Evolutionary conservation across 2,329 filamentous ascomycete genomes (phyloP), one percentile per base, ranked within the genome.

Genomic region (Cercospora zeae-maydis): DNA sequence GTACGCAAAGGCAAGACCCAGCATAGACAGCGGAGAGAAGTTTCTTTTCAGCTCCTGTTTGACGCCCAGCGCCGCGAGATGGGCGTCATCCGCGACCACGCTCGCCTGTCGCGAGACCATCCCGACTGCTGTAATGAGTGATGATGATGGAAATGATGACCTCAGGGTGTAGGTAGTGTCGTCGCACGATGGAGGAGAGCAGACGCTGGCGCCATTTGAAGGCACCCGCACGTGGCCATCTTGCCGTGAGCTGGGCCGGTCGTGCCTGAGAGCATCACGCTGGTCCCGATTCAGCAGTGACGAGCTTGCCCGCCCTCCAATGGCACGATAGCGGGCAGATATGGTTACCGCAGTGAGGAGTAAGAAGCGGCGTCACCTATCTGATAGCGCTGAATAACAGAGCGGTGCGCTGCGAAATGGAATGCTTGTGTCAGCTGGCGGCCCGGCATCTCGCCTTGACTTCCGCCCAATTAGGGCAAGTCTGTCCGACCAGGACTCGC

Each of bases 21-120:
- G 77, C 84, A 87, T 86, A 27, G 84, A 82, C 59, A 87, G 69
- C 34, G 82, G 78, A 2, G 80, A 83, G 73, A 86, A 86, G 66
- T 86, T 83, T 27, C 85, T 78, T 68, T 84, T 78, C 58, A 87
- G 74, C 69, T 86, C 84, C 55, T 82, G 80, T 74, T 81, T 82
- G 72, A 86, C 81, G 62, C 86, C 86, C 67, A 87, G 73, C 39
- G 79, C 77, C n/a, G 82, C 82, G 70, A 85, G 74, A 63, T 82
- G 79, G 55, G 76, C 79, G 65, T 81, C 79, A 73, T 83, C 82
- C 36, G 77, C 76, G 63, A 67, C 53, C 63, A 67, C 34, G 53
- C 63, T 66, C 37, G 57, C 47, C 42, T 62, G 62, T 49, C 62
- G 58, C 6, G 51, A 19, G 24, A 37, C 24, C 51, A 55, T 53